These are phyloP conservation scores for Protomyces inouyei DNA, from an alignment of 1,139 yeast species.

Conservation along the genomic window DNA sequence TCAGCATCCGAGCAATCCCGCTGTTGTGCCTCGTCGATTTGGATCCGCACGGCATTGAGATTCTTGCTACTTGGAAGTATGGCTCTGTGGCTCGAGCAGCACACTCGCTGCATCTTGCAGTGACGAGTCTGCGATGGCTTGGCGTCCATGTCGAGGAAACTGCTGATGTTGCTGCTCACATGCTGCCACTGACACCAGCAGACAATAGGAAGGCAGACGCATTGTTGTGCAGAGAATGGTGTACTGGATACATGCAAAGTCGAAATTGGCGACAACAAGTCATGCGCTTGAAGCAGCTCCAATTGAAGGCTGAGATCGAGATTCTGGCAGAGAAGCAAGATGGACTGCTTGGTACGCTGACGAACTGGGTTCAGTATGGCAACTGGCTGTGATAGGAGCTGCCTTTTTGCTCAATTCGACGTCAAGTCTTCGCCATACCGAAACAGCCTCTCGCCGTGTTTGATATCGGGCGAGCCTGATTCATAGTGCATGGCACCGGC, in stretches of 20 bases:
- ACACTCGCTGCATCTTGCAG: conserved; percentile 22
- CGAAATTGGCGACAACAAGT: conserved; percentile 4
- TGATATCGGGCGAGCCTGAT: background rate
- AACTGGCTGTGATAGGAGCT: background rate
- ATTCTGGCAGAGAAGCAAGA: background rate
- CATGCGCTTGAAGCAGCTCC: background rate
- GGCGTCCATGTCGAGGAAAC: conserved; percentile 37
- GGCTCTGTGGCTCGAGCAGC: conserved; percentile 35
- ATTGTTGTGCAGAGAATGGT: background rate
- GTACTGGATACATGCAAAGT: background rate
- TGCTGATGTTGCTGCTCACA: background rate
- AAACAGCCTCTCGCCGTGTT: conserved; percentile 20
- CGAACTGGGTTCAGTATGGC: background rate
- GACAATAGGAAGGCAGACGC: conserved; percentile 4
- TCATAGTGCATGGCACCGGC: conserved; percentile 1
- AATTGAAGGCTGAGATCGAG: conserved; percentile 20
- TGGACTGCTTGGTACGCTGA: background rate
- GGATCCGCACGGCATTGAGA: conserved; percentile 67
- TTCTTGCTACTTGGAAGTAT: conserved; percentile 46
- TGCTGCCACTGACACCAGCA: background rate
- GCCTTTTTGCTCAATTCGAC: background rate
- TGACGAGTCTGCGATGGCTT: conserved; percentile 36
- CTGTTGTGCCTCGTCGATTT: conserved; percentile 52
- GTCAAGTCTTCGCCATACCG: conserved; percentile 10
- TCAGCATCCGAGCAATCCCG: conserved; percentile 44